Conservation (phyloP, 106 monocot species). For the Iris macrosiphon region DNA sequence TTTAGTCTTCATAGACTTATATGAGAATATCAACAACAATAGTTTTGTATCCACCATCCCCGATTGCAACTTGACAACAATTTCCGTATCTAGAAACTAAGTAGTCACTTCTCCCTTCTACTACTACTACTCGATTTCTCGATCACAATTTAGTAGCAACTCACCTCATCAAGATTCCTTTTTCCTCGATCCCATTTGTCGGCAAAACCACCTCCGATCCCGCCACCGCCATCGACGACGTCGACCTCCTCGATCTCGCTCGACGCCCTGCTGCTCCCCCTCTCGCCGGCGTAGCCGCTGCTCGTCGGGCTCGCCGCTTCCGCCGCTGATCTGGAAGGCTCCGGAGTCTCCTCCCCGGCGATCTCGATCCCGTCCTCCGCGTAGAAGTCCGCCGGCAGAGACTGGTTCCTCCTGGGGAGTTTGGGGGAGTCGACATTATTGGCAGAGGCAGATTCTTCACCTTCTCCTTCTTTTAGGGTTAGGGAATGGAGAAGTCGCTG, state of each 20-base stretch:
- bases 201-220: slow-evolving; percentile 2
- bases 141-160: too few relatives aligned
- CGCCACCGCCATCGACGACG: too few relatives aligned
- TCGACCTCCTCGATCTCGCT: slow-evolving; percentile 53
- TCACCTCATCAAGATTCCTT: slow-evolving; percentile 51
- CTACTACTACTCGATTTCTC: too few relatives aligned
- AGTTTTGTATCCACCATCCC: too few relatives aligned
- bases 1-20: too few relatives aligned
- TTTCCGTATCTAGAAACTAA: too few relatives aligned
- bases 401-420: slow-evolving; percentile 31
- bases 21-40: too few relatives aligned
- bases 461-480: slow-evolving; percentile 13
- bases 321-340: too few relatives aligned
- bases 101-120: too few relatives aligned
- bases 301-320: slow-evolving; percentile 81
- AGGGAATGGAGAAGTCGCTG: slow-evolving; percentile 17
- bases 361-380: slow-evolving; percentile 23
- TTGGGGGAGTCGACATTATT: not conserved
- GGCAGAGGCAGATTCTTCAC: not conserved
- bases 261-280: slow-evolving; percentile 70
- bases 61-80: too few relatives aligned
- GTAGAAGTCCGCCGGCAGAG: slow-evolving; percentile 22
- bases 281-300: slow-evolving; percentile 87
- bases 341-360: slow-evolving; percentile 31
- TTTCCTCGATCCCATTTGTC: slow-evolving; percentile 55